A percentile compares a stretch with the other conserved stretches of the same genome.
These are phyloP conservation scores for Platanthera guangdongensis DNA, from an alignment of 106 monocot genomes.

Conservation along the genomic window DNA sequence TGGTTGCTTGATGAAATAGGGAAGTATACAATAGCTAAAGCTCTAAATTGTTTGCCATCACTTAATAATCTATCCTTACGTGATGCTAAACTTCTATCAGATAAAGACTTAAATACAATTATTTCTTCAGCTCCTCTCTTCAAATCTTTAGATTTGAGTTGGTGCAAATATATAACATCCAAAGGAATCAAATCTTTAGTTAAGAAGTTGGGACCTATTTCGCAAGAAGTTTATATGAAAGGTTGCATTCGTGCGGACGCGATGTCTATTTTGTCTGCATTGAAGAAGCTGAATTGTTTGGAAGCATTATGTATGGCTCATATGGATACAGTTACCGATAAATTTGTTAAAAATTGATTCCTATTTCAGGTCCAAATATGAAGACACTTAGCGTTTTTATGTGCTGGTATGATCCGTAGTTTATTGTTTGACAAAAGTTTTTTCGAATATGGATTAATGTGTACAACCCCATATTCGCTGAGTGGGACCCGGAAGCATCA, in stretches of 20 bases:
- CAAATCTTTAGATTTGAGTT: slow-evolving; percentile 47
- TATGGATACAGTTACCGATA: slow-evolving; percentile 37
- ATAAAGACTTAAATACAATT: slow-evolving; percentile 56
- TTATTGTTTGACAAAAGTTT: not conserved
- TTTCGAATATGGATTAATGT: not conserved
- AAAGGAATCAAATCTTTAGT: slow-evolving; percentile 38
- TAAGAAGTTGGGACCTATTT: slow-evolving; percentile 30
- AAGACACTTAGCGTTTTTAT: slow-evolving; percentile 44
- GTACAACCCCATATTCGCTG: too few relatives aligned
- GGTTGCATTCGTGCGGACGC: slow-evolving; percentile 60
- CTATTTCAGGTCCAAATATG: slow-evolving; percentile 39
- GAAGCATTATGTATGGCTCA: slow-evolving; percentile 59
- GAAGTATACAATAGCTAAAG: slow-evolving; percentile 32
- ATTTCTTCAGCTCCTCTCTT: slow-evolving; percentile 45
- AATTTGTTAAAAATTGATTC: slow-evolving; percentile 51
- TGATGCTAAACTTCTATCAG: slow-evolving; percentile 67
- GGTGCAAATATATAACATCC: slow-evolving; percentile 69
- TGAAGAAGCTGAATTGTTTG: slow-evolving; percentile 46
- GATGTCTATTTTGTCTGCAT: slow-evolving; percentile 52
- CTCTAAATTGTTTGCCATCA: slow-evolving; percentile 40
- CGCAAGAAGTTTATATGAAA: slow-evolving; percentile 59
- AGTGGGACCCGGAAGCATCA: too few relatives aligned
- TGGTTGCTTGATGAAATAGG: slow-evolving; percentile 65
- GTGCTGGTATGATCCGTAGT: slow-evolving; percentile 48
- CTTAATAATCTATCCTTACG: slow-evolving; percentile 52